Base-by-base conservation (phyloP, 805 yeast genomes). In the Millerozyma miso region DNA sequence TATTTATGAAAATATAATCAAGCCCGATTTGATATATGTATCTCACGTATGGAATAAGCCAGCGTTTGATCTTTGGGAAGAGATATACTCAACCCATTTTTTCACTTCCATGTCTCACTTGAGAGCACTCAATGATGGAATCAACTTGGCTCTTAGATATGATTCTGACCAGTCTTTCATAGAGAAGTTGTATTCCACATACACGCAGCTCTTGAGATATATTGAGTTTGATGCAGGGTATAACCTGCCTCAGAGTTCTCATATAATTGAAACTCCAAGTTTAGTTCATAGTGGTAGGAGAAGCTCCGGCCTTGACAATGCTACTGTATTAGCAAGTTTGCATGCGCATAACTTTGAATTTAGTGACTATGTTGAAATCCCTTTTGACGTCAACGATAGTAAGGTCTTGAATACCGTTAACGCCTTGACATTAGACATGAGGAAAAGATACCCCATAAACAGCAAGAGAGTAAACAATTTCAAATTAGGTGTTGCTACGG, bases 51-150 rank as follows among this genome's bases (percentile, higher is more conserved):
- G 97, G 97, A 54, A 64, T 10, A 58, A 63, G 8, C 61, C 64
- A 4, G 83, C 88, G n/a, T 91, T 86, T 65, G 97, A 90, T 64
- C 69, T 90, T 34, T 90, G 98, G 98, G 98, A 90, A 65, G 98
- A 90, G 62, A 70, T 85, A 39, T 58, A 79, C 45, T 80, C 90
- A 0, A 54, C 69, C 39, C 97, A 90, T 61, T 81, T 88, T 48
- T 91, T 88, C 63, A 90, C 96, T 1, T 69, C 84, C 12, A 61
- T 86, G 53, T 79, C 82, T 3, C 96, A 89, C 61, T 68, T 85
- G 47, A 77, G 81, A 47, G 85, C 95, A 0, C 52, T 90, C 16
- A 64, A 71, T 35, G 64, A 77, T 45, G 95, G 89, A 0, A 57
- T 79, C 12, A 40, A 49, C 19, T 48, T 74, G 33, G 69, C 74